Evolutionary conservation across 2,329 filamentous ascomycete species (phyloP).

Genomic region (Arthrobotrys sinensis): DNA sequence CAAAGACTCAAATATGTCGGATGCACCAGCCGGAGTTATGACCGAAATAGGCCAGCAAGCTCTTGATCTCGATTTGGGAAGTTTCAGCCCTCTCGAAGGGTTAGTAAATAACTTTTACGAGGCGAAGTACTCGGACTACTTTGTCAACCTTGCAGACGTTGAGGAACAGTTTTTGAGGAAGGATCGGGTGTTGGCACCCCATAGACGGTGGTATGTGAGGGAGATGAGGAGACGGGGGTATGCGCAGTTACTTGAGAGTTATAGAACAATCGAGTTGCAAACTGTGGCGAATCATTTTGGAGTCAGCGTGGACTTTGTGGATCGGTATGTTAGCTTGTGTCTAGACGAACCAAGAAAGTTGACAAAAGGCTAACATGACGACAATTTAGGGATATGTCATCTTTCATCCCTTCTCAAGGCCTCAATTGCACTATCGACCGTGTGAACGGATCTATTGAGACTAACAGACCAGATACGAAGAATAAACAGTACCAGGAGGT

Average conservation of each 20-base stretch:
- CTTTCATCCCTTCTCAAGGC: slow-evolving; percentile 94
- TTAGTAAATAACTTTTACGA: slow-evolving; percentile 93
- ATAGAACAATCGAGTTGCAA: slow-evolving; percentile 94
- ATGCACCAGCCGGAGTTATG: slow-evolving; percentile 73
- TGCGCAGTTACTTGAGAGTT: slow-evolving; percentile 96
- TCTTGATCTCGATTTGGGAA: slow-evolving; percentile 83
- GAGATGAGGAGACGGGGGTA: slow-evolving; percentile 98
- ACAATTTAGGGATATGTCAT: slow-evolving; percentile 83
- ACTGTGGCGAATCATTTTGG: slow-evolving; percentile 99
- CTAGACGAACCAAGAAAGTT: neutral
- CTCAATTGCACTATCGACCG: slow-evolving; percentile 98
- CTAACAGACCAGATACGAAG: slow-evolving; percentile 97
- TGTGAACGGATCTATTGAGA: slow-evolving; percentile 97
- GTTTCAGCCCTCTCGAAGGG: slow-evolving; percentile 89
- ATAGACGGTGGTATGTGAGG: slow-evolving; percentile 96
- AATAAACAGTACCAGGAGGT: slow-evolving; percentile 99
- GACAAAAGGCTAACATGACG: slow-evolving; percentile 27
- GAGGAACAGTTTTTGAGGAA: slow-evolving; percentile 95
- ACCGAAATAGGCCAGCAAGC: slow-evolving; percentile 72
- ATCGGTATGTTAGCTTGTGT: slow-evolving; percentile 75
- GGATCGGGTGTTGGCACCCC: slow-evolving; percentile 95
- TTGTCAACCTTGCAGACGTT: slow-evolving; percentile 87
- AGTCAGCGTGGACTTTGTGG: slow-evolving; percentile 94
- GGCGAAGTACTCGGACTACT: slow-evolving; percentile 94
- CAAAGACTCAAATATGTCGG: slow-evolving; percentile 82